Conservation (phyloP, 305 asterid genomes). For the Vinca major region DNA sequence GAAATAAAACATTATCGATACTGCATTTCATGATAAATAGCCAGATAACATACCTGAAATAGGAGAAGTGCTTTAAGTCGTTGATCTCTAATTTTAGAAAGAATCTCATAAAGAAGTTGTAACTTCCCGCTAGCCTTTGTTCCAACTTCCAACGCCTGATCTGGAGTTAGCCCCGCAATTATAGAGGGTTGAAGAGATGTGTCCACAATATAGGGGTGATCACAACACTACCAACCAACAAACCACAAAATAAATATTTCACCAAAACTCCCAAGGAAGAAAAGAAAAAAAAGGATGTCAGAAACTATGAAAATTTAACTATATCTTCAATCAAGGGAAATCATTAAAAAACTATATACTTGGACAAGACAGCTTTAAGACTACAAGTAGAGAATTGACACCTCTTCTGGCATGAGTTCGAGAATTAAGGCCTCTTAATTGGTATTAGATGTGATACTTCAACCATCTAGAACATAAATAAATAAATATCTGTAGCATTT, state of each 20-base stretch:
- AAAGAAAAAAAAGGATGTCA: not conserved
- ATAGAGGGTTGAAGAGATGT: conserved; percentile 36
- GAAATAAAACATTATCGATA: not conserved
- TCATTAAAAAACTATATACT: not conserved
- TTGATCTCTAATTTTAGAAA: conserved; percentile 44
- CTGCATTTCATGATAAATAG: conserved; percentile 11
- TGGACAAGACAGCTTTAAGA: not conserved
- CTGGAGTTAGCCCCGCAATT: conserved; percentile 31
- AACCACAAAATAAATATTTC: conserved; percentile 18
- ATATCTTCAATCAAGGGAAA: not conserved
- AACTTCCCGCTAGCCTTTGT: conserved; percentile 83
- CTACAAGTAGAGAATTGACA: too few species aligned
- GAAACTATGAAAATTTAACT: not conserved
- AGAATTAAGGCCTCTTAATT: not conserved
- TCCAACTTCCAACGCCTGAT: conserved; percentile 50
- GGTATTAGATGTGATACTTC: not conserved
- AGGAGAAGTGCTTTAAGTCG: conserved; percentile 59
- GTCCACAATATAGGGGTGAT: conserved; percentile 76
- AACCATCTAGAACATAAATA: not conserved
- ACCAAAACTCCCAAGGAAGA: conserved; percentile 9
- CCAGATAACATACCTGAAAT: conserved; percentile 54
- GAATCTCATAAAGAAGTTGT: conserved; percentile 66
- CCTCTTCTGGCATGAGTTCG: not conserved
- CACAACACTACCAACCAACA: conserved; percentile 62
- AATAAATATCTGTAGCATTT: not conserved